Evolutionary conservation across 2,329 filamentous ascomycete genomes (phyloP), one percentile per base, ranked within the genome.

Genomic region (Epichloe amarillans): DNA sequence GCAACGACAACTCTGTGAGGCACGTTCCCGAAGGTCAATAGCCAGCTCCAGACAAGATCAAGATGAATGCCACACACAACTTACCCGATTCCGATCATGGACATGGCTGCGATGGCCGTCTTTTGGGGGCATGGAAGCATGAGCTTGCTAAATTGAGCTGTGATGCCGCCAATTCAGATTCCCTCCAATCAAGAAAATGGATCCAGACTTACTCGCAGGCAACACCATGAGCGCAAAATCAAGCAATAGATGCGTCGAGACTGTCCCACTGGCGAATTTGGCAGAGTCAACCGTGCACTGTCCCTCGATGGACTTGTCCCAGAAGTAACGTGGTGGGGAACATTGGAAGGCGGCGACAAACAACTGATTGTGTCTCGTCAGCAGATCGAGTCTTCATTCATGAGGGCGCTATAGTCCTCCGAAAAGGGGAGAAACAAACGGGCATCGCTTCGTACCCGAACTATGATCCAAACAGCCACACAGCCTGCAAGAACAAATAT

Each of bases 231-330:
- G 46, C 1, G 46, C 46, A 6, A 47, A 8, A 40, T 47, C 46
- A 7, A 47, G 14, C 5, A 40, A 17, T 3, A 47, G 15, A 41
- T 47, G 46, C 33, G 46, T 11, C 6, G 37, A 47, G 8, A 47
- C 23, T 15, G 46, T 30, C 46, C 46, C 39, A 3, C 51, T 26
- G 17, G 53, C 53, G n/a, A 55, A 53, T 4, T 53, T 47, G 5
- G 46, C 46, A 5, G 51, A 51, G 21, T 53, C 48, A 6, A 53
- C 49, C 5, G 48, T 43, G 33, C 51, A 53, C 3, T 40, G 39
- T 2, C 53, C 51, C 2, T 41, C 8, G 11, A 55, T 51, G 3
- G 46, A 40, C 46, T 53, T 55, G 39, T 47, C 46, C 46, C 37
- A 47, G 17, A 47, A 47, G 21, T n/a, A 47, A 17, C n/a, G 35